Conservation (phyloP, 2,329 filamentous ascomycete species). For the Alternaria ventricosa region DNA sequence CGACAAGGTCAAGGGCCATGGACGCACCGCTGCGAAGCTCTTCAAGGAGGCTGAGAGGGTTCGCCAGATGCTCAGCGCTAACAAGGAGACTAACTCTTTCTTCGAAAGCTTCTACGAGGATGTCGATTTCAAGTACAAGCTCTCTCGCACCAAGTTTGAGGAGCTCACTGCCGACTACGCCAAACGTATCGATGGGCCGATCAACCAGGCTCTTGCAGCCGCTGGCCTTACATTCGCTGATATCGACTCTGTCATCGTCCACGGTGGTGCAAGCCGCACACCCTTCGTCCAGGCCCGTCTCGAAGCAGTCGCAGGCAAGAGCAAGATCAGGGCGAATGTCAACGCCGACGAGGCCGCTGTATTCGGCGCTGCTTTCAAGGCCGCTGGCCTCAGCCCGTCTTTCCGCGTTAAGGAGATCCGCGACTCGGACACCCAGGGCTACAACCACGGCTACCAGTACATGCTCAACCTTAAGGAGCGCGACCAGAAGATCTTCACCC, state of each 20-base stretch:
- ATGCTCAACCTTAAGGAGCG: constrained; percentile 70
- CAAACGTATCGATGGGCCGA: constrained; percentile 70
- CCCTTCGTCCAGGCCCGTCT: constrained; percentile 93
- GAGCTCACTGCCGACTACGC: constrained; percentile 72
- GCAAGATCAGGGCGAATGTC: constrained; percentile 90
- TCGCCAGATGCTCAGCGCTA: constrained; percentile 91
- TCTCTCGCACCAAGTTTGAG: constrained; percentile 82
- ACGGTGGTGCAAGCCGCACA: constrained; percentile 87
- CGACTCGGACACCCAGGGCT: constrained; percentile 76
- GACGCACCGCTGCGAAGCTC: constrained; percentile 86
- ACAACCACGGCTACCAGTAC: constrained; percentile 79
- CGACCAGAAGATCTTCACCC: constrained; percentile 82
- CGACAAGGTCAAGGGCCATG: constrained; percentile 73
- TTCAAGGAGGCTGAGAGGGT: constrained; percentile 88
- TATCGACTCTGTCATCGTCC: constrained; percentile 88
- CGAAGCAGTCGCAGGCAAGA: constrained; percentile 74
- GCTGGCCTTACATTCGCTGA: constrained; percentile 77
- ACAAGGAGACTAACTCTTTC: constrained; percentile 77
- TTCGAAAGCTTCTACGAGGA: constrained; percentile 94
- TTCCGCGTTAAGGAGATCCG: constrained; percentile 98
- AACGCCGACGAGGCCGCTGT: constrained; percentile 97
- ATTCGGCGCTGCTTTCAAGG: constrained; percentile 94
- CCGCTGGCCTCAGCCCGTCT: constrained; percentile 87
- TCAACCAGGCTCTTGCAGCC: constrained; percentile 75
- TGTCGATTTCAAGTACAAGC: constrained; percentile 90